Evolutionary conservation across 140 eudicot species (phyloP), one percentile per base, ranked within the genome.

Genomic region (Ambrosia hybrid): DNA sequence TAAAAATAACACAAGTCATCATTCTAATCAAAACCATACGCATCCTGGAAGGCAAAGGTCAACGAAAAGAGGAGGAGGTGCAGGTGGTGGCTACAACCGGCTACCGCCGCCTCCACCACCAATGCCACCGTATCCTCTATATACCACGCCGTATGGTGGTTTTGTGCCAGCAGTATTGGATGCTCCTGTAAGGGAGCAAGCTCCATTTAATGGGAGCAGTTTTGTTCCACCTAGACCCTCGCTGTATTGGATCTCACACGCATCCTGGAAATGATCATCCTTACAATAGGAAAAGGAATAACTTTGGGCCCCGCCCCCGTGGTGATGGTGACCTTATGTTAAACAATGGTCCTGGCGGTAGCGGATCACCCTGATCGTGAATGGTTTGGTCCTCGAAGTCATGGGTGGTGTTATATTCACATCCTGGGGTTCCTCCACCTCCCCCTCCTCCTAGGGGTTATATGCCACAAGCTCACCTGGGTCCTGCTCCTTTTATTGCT

Each of bases 301-400:
- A 74, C 80, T 83, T 71, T 72, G 87, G 87, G 12, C 66, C 82
- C 4, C 91, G 86, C 16, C 86, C 87, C 3, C 91, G 91, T 53
- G 95, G 95, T 4, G 89, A 89, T 66, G 91, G 87, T 12, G 61
- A 2, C 57, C 73, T 0, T 77, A 75, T 73, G 75, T 76, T 62
- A 87, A 76, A n/a, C 71, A 77, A 83, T 75, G 86, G 86, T 51
- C 83, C 79, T 68, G 89, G 91, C 14, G 89, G 91, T 4, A 78
- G 96, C 81, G 16, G 90, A 82, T 70, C 85, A 81, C 36, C 85
- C 86, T 57, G 77, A 65, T 71, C 86, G 84, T 14, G 81, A 85
- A 0, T 70, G 86, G 89, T 70, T 58, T 26, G 82, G 74, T 67
- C 74, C 86, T n/a, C 80, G 82, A 51, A 76, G 76, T 68, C 76